A percentile compares a stretch with the other conserved stretches of the same genome.
Conservation (phyloP, 331 rosid species). For the Erythrophleum ivorense region DNA sequence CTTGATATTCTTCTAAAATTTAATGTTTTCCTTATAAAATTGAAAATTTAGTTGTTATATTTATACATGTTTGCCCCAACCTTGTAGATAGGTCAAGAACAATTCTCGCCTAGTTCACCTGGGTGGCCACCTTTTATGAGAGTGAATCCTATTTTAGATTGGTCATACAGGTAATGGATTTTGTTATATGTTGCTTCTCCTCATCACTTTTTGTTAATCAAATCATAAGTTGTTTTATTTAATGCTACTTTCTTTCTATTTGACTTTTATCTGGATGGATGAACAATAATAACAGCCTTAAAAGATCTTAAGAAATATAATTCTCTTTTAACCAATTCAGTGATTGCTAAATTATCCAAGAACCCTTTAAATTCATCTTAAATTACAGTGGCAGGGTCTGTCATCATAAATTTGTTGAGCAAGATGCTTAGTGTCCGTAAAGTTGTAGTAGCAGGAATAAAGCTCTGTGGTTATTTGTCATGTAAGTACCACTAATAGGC, state of each 20-base stretch:
- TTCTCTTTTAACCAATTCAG: conserved; percentile 16
- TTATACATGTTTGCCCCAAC: conserved; percentile 29
- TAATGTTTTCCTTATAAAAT: conserved; percentile 18
- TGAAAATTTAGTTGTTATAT: not conserved
- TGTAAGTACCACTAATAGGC: conserved; percentile 6
- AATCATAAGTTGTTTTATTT: conserved; percentile 29
- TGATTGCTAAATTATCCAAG: conserved; percentile 11
- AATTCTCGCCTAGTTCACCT: conserved; percentile 92
- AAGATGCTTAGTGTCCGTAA: conserved; percentile 20
- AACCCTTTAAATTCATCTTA: too few species aligned
- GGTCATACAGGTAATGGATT: conserved; percentile 89
- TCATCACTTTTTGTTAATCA: conserved; percentile 14
- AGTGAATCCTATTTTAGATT: conserved; percentile 96
- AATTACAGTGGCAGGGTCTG: not conserved
- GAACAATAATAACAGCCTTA: not conserved
- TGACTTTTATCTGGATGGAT: conserved; percentile 7
- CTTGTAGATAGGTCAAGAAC: conserved; percentile 93
- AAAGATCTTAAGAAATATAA: not conserved
- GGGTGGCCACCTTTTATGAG: conserved; percentile 99
- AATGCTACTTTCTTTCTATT: conserved; percentile 30
- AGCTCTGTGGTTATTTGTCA: conserved; percentile 12
- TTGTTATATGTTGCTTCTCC: conserved; percentile 32
- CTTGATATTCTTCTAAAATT: conserved; percentile 23
- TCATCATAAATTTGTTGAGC: conserved; percentile 25
- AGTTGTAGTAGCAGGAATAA: conserved; percentile 1